Evolutionary conservation across 352 stramenopile genomes (phyloP), one percentile per base, ranked within the genome.

Genomic region (Achlya hypogyna): DNA sequence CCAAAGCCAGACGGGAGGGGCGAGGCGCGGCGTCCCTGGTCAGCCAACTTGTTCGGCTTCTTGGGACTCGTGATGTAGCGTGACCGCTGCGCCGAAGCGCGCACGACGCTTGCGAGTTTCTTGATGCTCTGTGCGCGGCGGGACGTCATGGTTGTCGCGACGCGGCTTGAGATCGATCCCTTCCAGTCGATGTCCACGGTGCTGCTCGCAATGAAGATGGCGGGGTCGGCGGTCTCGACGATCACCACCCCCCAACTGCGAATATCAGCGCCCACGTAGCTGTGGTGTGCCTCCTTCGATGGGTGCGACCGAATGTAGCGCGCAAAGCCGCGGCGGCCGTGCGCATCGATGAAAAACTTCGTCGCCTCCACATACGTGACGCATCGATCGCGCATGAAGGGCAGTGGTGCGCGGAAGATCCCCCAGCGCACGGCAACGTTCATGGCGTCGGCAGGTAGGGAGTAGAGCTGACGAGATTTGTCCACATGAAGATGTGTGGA

Each of bases 171-270:
- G 28, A 67, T 40, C 27, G 28, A 40, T 1, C 60, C 60, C 9
- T 53, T 67, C 60, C 60, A 67, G 38, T 67, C 60, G 23, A 67
- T 58, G 38, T 67, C 60, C 8, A 67, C 25, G 1, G 49, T 43
- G 10, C 38, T 43, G 31, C 51, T 58, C 5, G 23, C 38, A 8
- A n/a, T 29, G 20, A 67, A 32, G n/a, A 38, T 28, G 23, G 18
- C n/a, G 18, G 60, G 60, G 10, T 56, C 49, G 12, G 45, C 31
- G 9, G 51, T 34, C 47, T 67, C 28, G 32, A 67, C n/a, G 47
- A 45, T 16, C 4, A 67, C 60, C 23, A 38, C 42, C 8, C 60
- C 60, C 60, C 60, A 67, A 12, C 12, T 22, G 12, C 49, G 31
- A 16, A 56, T 20, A n/a, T 56, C 25, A 16, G 49, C 49, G 10